Evolutionary conservation across 768 basidiomycete genomes (phyloP), one percentile per base, ranked within the genome.

Genomic region (Lactifluus piperatus): DNA sequence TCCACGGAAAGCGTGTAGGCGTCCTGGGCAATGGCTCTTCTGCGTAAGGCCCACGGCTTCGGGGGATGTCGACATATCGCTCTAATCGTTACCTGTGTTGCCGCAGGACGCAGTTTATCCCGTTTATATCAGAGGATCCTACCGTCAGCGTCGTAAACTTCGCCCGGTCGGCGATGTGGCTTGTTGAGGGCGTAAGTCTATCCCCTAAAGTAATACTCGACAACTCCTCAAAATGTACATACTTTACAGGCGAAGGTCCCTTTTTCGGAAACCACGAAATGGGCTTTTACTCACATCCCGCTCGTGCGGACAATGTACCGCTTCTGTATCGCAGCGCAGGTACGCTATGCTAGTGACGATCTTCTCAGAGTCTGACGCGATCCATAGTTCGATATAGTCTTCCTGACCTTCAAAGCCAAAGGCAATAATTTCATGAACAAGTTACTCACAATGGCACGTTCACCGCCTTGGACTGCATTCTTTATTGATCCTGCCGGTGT

Each of bases 11-110:
- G 68, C 71, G 73, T 30, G 76, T 86, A 6, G 83, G 79, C 0
- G 79, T 85, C 4, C 77, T 84, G 67, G 84, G 83, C 24, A 83
- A 83, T 66, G 83, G 81, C 3, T 81, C 78, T 62, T 81, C 80
- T 37, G 81, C 77, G 76, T 82, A 50, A 32, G 58, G 57, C 10
- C 9, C 39, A 6, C 43, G 30, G 4, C 5, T 7, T 27, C n/a
- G n/a, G n/a, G 3, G 22, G 29, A 36, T n/a, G n/a, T 34, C 26
- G 11, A n/a, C 34, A 16, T 1, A 3, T 18, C 5, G 22, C 18
- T 24, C 39, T 43, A 10, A 48, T 32, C 18, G 18, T 32, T 11
- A 16, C 16, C 10, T 29, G 11, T 18, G 5, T 43, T 14, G 32
- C 18, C 26, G 24, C 52, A 54, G 58, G 8, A 11, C 52, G n/a